Evolutionary conservation across 169 alveolate genomes (phyloP).

Genomic region (Eimeria maxima): DNA sequence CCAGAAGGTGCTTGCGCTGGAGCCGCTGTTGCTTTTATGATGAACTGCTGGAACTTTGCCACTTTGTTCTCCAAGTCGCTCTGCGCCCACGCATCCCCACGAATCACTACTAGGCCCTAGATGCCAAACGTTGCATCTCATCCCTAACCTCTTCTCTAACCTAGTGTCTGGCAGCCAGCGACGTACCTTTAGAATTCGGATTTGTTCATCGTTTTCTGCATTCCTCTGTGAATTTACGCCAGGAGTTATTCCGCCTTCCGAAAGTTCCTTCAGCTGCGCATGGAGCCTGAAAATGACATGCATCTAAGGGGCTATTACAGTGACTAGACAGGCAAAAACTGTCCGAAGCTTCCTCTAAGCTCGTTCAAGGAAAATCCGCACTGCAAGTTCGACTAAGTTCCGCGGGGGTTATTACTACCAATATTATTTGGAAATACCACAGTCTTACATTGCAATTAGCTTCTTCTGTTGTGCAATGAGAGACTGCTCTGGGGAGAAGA

Average conservation of each 20-base stretch:
- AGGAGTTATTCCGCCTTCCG: slow-evolving; percentile 79
- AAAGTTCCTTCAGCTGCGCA: slow-evolving; percentile 76
- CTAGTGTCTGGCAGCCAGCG: not conserved
- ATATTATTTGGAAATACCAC: not conserved
- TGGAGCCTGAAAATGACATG: slow-evolving; percentile 56
- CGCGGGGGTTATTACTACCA: not conserved
- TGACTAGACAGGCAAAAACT: not conserved
- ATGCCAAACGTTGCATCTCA: slow-evolving; percentile 1
- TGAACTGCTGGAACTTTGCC: slow-evolving; percentile 89
- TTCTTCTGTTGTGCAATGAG: slow-evolving; percentile 90
- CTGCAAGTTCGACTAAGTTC: no score
- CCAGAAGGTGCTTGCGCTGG: slow-evolving; percentile 16
- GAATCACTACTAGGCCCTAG: not conserved
- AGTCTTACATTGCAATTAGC: slow-evolving; percentile 85
- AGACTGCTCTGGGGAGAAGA: slow-evolving; percentile 90
- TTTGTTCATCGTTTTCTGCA: slow-evolving; percentile 77
- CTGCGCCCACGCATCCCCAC: slow-evolving; percentile 50
- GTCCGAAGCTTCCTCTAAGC: no score
- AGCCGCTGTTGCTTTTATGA: slow-evolving; percentile 86
- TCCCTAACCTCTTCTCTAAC: not conserved
- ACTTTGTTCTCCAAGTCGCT: slow-evolving; percentile 89
- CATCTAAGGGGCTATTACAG: not conserved
- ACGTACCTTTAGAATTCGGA: slow-evolving; percentile 69
- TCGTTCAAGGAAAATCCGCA: no score
- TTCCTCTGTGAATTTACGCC: slow-evolving; percentile 5